Evolutionary conservation across 306 rosid genomes (phyloP).

Genomic region (Albizia julibrissin): DNA sequence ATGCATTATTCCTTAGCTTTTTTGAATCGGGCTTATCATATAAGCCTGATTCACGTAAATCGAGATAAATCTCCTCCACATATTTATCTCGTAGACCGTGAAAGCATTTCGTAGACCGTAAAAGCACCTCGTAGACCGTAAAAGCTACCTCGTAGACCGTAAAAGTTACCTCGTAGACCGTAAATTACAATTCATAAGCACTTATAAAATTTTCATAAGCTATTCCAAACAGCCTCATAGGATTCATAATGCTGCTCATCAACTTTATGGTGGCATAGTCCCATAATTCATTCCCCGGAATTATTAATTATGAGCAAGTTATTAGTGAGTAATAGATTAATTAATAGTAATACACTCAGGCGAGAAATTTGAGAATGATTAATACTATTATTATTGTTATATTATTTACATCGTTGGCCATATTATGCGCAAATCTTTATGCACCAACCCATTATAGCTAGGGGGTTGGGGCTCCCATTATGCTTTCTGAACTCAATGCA

Average conservation of each 20-base stretch:
- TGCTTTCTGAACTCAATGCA: neutral
- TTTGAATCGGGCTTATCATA: too few relatives aligned
- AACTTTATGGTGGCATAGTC: neutral
- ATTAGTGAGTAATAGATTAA: neutral
- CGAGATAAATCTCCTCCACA: too few relatives aligned
- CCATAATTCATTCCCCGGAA: neutral
- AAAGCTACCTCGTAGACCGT: too few relatives aligned
- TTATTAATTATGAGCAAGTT: neutral
- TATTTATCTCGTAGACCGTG: too few relatives aligned
- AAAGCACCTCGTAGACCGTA: too few relatives aligned
- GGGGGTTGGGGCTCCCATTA: neutral
- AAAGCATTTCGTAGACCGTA: too few relatives aligned
- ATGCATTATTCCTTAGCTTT: too few relatives aligned
- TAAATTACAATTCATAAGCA: too few relatives aligned
- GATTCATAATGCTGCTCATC: neutral
- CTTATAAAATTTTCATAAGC: too few relatives aligned
- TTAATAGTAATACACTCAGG: neutral
- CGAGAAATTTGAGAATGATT: slow-evolving; percentile 37
- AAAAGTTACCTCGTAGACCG: too few relatives aligned
- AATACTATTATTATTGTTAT: slow-evolving; percentile 10
- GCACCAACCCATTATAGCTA: slow-evolving; percentile 25
- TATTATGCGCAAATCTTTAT: slow-evolving; percentile 41
- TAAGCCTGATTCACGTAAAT: too few relatives aligned
- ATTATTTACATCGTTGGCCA: slow-evolving; percentile 30
- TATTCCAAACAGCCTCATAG: too few relatives aligned